A percentile compares a stretch with the other conserved stretches of the same genome.
Conservation (phyloP, 257 asterid species). For the Sherardia arvensis region DNA sequence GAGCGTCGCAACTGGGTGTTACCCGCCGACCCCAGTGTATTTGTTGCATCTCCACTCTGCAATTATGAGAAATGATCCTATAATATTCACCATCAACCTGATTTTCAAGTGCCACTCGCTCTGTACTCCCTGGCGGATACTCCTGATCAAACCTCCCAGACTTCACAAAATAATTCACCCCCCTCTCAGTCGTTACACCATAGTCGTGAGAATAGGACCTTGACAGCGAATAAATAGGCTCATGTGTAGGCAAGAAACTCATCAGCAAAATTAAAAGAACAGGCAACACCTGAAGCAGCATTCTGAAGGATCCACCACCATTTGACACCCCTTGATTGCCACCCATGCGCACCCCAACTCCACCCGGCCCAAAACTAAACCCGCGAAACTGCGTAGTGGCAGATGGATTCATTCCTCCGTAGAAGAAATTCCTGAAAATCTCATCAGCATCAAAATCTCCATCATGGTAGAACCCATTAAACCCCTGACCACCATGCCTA, state of each 20-base stretch:
- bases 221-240: constrained; percentile 62
- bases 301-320: constrained; percentile 28
- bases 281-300: constrained; percentile 63
- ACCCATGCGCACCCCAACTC: constrained; percentile 66
- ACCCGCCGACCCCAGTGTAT: constrained; percentile 72
- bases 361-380: constrained; percentile 70
- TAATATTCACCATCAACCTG: constrained; percentile 66
- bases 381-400: constrained; percentile 62
- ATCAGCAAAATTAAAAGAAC: constrained; percentile 63
- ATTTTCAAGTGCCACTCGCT: constrained; percentile 48
- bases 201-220: constrained; percentile 41
- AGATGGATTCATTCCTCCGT: constrained; percentile 74
- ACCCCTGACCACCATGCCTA: constrained; percentile 44
- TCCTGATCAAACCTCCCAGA: constrained; percentile 63
- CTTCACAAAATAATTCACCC: constrained; percentile 71
- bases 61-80: constrained; percentile 47
- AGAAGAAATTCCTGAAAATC: constrained; percentile 89
- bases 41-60: constrained; percentile 74
- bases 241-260: constrained; percentile 77
- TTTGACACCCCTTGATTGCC: constrained; percentile 61
- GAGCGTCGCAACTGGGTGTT: constrained; percentile 80
- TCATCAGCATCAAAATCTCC: constrained; percentile 80
- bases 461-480: constrained; percentile 52
- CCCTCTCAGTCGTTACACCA: constrained; percentile 52
- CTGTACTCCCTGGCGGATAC: constrained; percentile 51